Percentiles rank a stretch among this genome's conserved stretches.
These are phyloP conservation scores for Agrostemma githago DNA, from an alignment of 148 eudicot species.

Conservation along the genomic window DNA sequence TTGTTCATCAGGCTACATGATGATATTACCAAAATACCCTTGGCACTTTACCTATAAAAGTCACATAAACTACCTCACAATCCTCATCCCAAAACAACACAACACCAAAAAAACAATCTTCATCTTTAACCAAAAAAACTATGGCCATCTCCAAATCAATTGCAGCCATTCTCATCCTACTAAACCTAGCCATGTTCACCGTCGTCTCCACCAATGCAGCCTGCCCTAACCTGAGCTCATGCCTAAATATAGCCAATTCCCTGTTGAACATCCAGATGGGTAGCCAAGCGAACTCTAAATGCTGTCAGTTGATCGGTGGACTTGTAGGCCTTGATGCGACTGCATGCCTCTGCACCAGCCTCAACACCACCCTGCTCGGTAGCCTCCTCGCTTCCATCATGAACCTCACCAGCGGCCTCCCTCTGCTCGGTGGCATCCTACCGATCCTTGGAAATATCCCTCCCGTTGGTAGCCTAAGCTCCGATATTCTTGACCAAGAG, in stretches of 20 bases:
- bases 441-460: background rate
- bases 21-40: constrained; percentile 9
- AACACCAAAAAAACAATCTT: background rate
- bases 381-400: background rate
- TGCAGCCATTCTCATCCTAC: background rate
- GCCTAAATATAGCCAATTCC: background rate
- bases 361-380: background rate
- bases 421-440: background rate
- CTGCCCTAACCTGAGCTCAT: constrained; percentile 16
- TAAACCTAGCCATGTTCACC: constrained; percentile 18
- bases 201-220: constrained; percentile 11
- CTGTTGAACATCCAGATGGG: background rate
- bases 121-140: background rate
- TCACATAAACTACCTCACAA: background rate
- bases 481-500: constrained; percentile 1
- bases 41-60: background rate
- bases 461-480: background rate
- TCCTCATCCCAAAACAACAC: constrained; percentile 2
- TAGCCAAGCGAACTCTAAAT: background rate
- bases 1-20: background rate
- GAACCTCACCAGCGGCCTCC: background rate
- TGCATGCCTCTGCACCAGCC: constrained; percentile 15
- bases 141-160: constrained; percentile 12
- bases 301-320: background rate
- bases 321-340: background rate